Conservation (phyloP, 306 rosid genomes). For the Sechiopsis laciniata region DNA sequence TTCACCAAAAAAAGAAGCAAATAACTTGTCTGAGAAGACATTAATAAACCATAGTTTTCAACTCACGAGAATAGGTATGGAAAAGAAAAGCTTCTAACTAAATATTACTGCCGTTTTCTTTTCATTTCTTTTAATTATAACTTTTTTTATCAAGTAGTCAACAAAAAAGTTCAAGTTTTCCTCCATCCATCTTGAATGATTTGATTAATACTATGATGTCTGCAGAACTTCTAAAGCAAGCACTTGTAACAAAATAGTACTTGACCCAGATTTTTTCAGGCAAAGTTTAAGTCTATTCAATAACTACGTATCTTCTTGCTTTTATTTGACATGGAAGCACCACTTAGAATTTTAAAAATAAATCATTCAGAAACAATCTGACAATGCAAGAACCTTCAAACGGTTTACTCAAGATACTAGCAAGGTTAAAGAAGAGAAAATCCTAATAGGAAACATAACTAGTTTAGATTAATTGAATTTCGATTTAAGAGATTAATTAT, state of each 20-base stretch:
- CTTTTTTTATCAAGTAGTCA: background rate
- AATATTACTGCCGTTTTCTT: background rate
- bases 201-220: background rate
- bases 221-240: background rate
- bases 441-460: background rate
- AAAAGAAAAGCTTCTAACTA: conserved; percentile 2
- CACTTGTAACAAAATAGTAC: background rate
- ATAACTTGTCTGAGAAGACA: background rate
- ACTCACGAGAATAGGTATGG: background rate
- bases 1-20: background rate
- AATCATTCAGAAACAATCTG: background rate
- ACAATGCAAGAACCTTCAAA: background rate
- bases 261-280: background rate
- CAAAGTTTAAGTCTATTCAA: background rate
- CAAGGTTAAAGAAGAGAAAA: background rate
- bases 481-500: background rate
- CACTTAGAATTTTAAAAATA: background rate
- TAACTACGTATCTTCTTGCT: background rate
- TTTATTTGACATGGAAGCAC: background rate
- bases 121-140: background rate
- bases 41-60: background rate
- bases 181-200: background rate
- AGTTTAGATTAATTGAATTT: background rate
- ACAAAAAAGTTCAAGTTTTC: background rate
- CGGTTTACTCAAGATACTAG: background rate